Percentiles rank a stretch among this genome's conserved stretches.
phyloP scores from a whole-genome alignment of 768 basidiomycete species.

The Boletus rufocinnamomeus region DNA sequence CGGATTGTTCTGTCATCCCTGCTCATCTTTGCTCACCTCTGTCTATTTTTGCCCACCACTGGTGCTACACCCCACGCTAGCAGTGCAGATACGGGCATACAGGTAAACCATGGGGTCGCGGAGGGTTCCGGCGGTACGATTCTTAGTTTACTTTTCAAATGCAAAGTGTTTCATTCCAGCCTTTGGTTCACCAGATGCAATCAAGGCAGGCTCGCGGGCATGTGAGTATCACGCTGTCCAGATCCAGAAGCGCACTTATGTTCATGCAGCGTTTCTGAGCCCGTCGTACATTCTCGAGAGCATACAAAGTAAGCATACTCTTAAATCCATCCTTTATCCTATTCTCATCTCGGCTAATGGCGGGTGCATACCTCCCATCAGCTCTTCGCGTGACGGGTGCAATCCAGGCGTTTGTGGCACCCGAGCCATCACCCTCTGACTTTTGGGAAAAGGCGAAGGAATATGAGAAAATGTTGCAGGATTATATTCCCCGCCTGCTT shows the following conservation, averaged over 20 bases:
- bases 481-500: constrained; percentile 11
- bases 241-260: too few relatives aligned
- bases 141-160: too few relatives aligned
- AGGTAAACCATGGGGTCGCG: too few relatives aligned
- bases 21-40: too few relatives aligned
- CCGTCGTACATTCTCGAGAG: neutral
- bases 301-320: constrained; percentile 1
- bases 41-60: too few relatives aligned
- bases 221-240: neutral
- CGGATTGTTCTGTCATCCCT: too few relatives aligned
- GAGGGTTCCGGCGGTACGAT: too few relatives aligned
- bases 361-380: constrained; percentile 1
- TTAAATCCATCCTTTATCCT: neutral
- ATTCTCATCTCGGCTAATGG: neutral
- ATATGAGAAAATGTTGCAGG: constrained; percentile 2
- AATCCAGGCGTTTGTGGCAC: too few relatives aligned
- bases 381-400: too few relatives aligned
- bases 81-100: too few relatives aligned
- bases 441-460: constrained; percentile 19
- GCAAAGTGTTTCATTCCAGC: too few relatives aligned
- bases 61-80: too few relatives aligned
- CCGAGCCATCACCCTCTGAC: neutral
- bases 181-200: neutral
- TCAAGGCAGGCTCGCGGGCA: neutral
- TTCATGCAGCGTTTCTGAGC: neutral